phyloP scores from a whole-genome alignment of 768 basidiomycete genomes.

The Suillus tomentosus region DNA sequence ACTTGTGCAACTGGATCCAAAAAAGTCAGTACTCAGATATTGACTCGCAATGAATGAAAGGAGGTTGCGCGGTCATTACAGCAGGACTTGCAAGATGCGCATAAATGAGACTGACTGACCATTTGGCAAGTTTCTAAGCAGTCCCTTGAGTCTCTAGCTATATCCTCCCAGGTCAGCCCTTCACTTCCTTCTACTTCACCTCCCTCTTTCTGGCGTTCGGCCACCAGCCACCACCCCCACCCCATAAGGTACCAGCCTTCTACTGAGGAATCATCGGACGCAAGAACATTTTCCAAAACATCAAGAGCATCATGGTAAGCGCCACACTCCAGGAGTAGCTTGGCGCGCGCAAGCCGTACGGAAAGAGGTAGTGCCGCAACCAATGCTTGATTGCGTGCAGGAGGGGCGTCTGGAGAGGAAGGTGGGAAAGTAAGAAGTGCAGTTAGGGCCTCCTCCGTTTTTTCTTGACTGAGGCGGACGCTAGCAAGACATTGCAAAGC shows the following conservation, averaged over 20 bases:
- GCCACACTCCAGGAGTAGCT: slow-evolving; percentile 76
- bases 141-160: slow-evolving; percentile 75
- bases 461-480: slow-evolving; percentile 85
- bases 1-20: slow-evolving; percentile 58
- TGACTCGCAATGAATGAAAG: neutral
- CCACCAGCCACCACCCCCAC: slow-evolving; percentile 89
- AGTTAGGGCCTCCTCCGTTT: slow-evolving; percentile 75
- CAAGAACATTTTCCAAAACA: slow-evolving; percentile 77
- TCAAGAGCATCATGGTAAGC: slow-evolving; percentile 72
- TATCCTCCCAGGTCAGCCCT: slow-evolving; percentile 67
- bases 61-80: neutral
- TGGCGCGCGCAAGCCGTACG: slow-evolving; percentile 71
- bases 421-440: slow-evolving; percentile 27
- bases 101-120: slow-evolving; percentile 44
- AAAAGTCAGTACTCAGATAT: slow-evolving; percentile 12
- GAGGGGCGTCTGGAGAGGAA: slow-evolving; percentile 8
- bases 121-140: slow-evolving; percentile 82
- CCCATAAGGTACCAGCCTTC: slow-evolving; percentile 96
- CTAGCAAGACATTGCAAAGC: slow-evolving; percentile 81
- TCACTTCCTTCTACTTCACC: slow-evolving; percentile 39
- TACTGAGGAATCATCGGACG: slow-evolving; percentile 80
- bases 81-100: neutral
- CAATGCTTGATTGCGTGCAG: slow-evolving; percentile 26
- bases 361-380: slow-evolving; percentile 57
- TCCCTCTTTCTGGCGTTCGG: slow-evolving; percentile 65